Evolutionary conservation across 2,329 filamentous ascomycete species (phyloP).

Genomic region (Pseudonectria foliicola): DNA sequence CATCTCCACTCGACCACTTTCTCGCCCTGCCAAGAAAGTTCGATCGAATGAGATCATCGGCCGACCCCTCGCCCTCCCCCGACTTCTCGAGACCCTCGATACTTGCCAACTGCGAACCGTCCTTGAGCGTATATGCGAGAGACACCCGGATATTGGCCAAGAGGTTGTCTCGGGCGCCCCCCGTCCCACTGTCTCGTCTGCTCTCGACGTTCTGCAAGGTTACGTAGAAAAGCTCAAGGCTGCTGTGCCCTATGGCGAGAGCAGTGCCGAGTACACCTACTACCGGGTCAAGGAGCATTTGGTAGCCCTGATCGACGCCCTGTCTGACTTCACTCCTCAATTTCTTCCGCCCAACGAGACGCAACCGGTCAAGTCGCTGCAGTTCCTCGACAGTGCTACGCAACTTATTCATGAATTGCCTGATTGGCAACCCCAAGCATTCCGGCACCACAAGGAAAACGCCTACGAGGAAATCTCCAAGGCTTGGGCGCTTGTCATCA

Average conservation of each 20-base stretch:
- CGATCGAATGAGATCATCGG: slow-evolving; percentile 58
- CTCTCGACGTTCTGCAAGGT: slow-evolving; percentile 69
- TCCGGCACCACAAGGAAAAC: slow-evolving; percentile 89
- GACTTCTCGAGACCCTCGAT: slow-evolving; percentile 91
- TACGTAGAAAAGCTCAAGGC: slow-evolving; percentile 74
- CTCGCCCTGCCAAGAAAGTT: slow-evolving; percentile 57
- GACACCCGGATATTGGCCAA: slow-evolving; percentile 75
- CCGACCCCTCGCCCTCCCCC: slow-evolving; percentile 49
- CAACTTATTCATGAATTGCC: slow-evolving; percentile 84
- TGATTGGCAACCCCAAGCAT: slow-evolving; percentile 80
- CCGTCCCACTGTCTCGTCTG: slow-evolving; percentile 75
- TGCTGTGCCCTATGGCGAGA: slow-evolving; percentile 79
- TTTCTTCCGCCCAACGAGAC: slow-evolving; percentile 88
- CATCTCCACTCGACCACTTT: slow-evolving; percentile 59
- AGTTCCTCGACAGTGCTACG: slow-evolving; percentile 84
- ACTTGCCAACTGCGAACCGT: slow-evolving; percentile 76
- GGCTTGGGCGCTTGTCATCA: slow-evolving; percentile 87
- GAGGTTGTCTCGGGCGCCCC: slow-evolving; percentile 82
- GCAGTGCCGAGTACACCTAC: slow-evolving; percentile 87
- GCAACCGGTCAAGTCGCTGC: slow-evolving; percentile 74
- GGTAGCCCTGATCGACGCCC: slow-evolving; percentile 73
- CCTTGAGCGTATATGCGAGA: slow-evolving; percentile 85
- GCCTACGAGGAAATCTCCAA: slow-evolving; percentile 94
- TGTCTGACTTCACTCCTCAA: slow-evolving; percentile 91
- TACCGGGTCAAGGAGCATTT: slow-evolving; percentile 83